These are phyloP conservation scores for Pleurotus ostreatus DNA, from an alignment of 768 basidiomycete genomes.

Conservation along the genomic window DNA sequence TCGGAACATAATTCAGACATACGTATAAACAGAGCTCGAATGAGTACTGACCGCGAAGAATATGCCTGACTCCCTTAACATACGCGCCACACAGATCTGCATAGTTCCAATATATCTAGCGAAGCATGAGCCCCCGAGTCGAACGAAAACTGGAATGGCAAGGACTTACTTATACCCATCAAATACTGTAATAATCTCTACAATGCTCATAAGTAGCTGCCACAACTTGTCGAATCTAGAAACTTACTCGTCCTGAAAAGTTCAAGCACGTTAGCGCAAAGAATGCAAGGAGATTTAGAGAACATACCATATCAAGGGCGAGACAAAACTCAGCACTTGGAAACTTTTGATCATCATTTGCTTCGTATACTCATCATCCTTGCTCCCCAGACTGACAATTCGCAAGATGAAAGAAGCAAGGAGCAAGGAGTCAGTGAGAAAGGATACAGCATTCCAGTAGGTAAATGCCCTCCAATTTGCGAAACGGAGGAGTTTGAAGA, in stretches of 20 bases:
- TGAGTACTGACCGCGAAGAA: slow-evolving; percentile 74
- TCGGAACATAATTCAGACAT: background rate
- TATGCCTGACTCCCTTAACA: slow-evolving; percentile 90
- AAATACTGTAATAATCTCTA: slow-evolving; percentile 78
- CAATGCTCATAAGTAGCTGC: background rate
- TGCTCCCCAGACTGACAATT: slow-evolving; percentile 44
- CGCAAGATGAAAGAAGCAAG: slow-evolving; percentile 73
- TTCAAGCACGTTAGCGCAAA: background rate
- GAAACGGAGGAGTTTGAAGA: slow-evolving; percentile 67
- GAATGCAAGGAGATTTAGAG: background rate
- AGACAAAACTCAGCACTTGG: slow-evolving; percentile 83
- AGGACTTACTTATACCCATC: slow-evolving; percentile 68
- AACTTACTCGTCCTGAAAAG: slow-evolving; percentile 73
- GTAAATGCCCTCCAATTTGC: slow-evolving; percentile 79
- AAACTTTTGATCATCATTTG: slow-evolving; percentile 65
- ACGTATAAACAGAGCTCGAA: background rate
- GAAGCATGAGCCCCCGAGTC: slow-evolving; percentile 2
- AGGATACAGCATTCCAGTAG: slow-evolving; percentile 72
- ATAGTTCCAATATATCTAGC: slow-evolving; percentile 82
- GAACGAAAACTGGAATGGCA: background rate
- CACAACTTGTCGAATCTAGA: background rate
- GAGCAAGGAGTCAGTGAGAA: slow-evolving; percentile 72
- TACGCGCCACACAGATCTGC: slow-evolving; percentile 90
- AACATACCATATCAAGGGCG: slow-evolving; percentile 82
- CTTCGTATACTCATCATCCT: slow-evolving; percentile 29